phyloP scores from a whole-genome alignment of 2,329 filamentous ascomycete genomes.

The Lachnum nothofagi region DNA sequence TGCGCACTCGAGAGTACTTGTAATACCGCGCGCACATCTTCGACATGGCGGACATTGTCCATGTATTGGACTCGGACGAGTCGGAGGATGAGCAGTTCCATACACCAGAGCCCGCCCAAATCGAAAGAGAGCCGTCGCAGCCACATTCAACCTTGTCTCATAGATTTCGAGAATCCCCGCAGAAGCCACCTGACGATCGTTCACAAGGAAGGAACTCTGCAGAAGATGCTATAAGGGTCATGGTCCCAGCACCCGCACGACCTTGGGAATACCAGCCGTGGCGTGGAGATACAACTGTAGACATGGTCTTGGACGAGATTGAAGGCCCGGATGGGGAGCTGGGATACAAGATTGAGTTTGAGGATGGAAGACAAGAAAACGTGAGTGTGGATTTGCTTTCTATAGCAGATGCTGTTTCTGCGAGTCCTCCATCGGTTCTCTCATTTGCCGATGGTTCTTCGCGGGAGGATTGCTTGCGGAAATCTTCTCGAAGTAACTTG shows the following conservation, averaged over 20 bases:
- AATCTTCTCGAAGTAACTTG: no score
- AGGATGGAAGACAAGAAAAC: slow-evolving; percentile 29
- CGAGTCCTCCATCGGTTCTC: neutral
- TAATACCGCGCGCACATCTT: neutral
- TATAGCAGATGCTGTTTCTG: neutral
- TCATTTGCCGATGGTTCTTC: neutral
- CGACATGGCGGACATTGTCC: slow-evolving; percentile 14
- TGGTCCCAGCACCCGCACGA: slow-evolving; percentile 23
- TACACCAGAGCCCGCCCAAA: slow-evolving; percentile 9
- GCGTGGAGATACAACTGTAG: slow-evolving; percentile 29
- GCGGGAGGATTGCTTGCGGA: no score
- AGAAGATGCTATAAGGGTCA: slow-evolving; percentile 21
- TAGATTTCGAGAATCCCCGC: slow-evolving; percentile 19
- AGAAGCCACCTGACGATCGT: slow-evolving; percentile 4
- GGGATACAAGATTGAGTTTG: slow-evolving; percentile 31
- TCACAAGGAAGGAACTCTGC: neutral
- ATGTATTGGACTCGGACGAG: slow-evolving; percentile 18
- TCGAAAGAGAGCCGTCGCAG: slow-evolving; percentile 11
- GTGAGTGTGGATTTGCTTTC: slow-evolving; percentile 25
- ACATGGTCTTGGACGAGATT: slow-evolving; percentile 26
- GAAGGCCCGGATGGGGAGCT: slow-evolving; percentile 14
- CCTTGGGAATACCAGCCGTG: slow-evolving; percentile 30
- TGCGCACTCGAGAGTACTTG: neutral
- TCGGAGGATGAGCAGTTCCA: slow-evolving; percentile 13
- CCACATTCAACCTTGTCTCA: slow-evolving; percentile 23